Percentiles rank a stretch among this genome's conserved stretches.
Evolutionary conservation across 1,284 basidiomycete species (phyloP).

Genomic region (Pisolithus thermaeus): DNA sequence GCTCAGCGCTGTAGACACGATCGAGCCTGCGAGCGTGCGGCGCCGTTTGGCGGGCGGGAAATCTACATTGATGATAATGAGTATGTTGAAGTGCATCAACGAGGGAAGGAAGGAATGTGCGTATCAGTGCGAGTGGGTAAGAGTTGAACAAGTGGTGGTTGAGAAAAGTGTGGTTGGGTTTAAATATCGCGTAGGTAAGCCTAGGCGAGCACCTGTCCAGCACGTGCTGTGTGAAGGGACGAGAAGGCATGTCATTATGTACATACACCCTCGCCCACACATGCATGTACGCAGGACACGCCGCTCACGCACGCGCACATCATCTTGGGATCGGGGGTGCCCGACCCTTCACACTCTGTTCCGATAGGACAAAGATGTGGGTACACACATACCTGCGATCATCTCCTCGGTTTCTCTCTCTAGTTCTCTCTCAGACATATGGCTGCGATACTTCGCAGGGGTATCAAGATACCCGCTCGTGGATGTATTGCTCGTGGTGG

Average conservation of each 20-base stretch:
- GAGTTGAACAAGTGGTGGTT: conserved; percentile 8
- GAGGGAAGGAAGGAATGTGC: conserved; percentile 13
- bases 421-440: conserved; percentile 35
- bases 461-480: conserved; percentile 61
- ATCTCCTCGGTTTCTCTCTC: conserved; percentile 39
- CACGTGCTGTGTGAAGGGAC: conserved; percentile 21
- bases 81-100: conserved; percentile 29
- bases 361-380: neutral
- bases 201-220: conserved; percentile 5
- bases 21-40: conserved; percentile 66
- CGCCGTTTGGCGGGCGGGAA: conserved; percentile 53
- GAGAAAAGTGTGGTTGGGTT: conserved; percentile 4
- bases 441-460: conserved; percentile 51
- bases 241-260: conserved; percentile 18
- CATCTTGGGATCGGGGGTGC: neutral
- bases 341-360: neutral
- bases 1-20: conserved; percentile 72
- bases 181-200: conserved; percentile 4
- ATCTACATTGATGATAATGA: conserved; percentile 42
- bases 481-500: conserved; percentile 45
- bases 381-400: conserved; percentile 40
- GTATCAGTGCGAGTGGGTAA: conserved; percentile 8
- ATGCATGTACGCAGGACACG: conserved; percentile 2
- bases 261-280: conserved; percentile 2
- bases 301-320: conserved; percentile 1